Evolutionary conservation across 2,329 filamentous ascomycete genomes (phyloP), one percentile per base, ranked within the genome.

Genomic region (Penicillium expansum): DNA sequence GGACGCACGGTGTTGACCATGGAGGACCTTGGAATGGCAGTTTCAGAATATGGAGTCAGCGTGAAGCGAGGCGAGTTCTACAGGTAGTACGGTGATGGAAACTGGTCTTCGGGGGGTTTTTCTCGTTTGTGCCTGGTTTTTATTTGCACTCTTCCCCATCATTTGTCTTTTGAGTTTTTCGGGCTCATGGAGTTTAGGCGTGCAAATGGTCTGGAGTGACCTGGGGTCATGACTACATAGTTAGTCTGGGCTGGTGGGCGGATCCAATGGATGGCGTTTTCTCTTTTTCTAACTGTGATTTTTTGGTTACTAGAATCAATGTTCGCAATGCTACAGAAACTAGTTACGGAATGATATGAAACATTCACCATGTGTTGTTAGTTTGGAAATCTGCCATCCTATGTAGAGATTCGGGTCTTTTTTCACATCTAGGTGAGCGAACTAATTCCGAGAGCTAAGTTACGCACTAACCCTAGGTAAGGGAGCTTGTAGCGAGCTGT

Each of bases 1-100:
- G 96, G 95, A 62, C 83, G 92, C 62, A 97, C 94, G 18, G 93
- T 99, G 54, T 81, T 99, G 60, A 97, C 94, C 0, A 97, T 99
- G 94, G 94, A 99, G 77, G 94, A 99, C 74, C 76, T 99, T 67
- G 94, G 94, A 16, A 97, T 97, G 92, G 94, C 94, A 1, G 93
- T 97, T 30, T 90, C 90, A 32, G 94, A 99, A 80, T 99, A 97
- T 72, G 94, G 94, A 1, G 92, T 99, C 51, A 99, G 96, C 72
- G 90, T 97, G 52, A 97, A 96, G 85, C 84, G 94, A 62, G 92
- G 93, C 70, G 94, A 99, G 78, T 99, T 97, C 72, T 99, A 99
- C 75, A 84, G 92, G 68, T 97, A 73, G 80, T 55, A 20, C 30
- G 30, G 30, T 42, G 39, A 45, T 43, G 47, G 43, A 55, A 20